Evolutionary conservation across 148 eudicot species (phyloP).

Genomic region (Dianthus caryophyllus): DNA sequence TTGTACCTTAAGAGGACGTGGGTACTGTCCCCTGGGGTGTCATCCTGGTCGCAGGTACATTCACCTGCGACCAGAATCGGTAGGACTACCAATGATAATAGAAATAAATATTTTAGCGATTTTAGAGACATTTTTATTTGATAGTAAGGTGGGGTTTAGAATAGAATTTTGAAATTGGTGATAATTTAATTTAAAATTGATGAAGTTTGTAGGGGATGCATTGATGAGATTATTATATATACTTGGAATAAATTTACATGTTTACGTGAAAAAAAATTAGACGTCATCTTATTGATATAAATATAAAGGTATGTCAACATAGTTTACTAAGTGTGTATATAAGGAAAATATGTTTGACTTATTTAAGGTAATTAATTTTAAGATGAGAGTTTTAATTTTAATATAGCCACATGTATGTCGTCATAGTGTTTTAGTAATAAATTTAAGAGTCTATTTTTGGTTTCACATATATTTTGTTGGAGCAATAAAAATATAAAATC

Average conservation of each 20-base stretch:
- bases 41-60: constrained; percentile 23
- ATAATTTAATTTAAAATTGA: neutral
- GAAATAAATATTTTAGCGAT: neutral
- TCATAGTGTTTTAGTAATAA: neutral
- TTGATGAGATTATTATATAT: no score
- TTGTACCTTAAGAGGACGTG: constrained; percentile 22
- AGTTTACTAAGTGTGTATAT: neutral
- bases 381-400: neutral
- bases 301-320: neutral
- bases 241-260: no score
- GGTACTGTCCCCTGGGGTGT: neutral
- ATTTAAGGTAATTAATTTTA: no score
- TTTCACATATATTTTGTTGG: no score
- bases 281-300: no score
- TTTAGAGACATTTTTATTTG: neutral
- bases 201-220: neutral
- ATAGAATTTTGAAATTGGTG: neutral
- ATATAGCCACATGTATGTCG: neutral
- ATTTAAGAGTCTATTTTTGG: no score
- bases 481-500: no score
- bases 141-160: no score
- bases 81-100: constrained; percentile 7
- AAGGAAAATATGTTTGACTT: neutral
- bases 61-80: constrained; percentile 16
- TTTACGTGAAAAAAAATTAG: no score